Percentiles rank a stretch among this genome's conserved stretches.
phyloP scores from a whole-genome alignment of 2,329 filamentous ascomycete genomes.

The Fusarium liriodendri region DNA sequence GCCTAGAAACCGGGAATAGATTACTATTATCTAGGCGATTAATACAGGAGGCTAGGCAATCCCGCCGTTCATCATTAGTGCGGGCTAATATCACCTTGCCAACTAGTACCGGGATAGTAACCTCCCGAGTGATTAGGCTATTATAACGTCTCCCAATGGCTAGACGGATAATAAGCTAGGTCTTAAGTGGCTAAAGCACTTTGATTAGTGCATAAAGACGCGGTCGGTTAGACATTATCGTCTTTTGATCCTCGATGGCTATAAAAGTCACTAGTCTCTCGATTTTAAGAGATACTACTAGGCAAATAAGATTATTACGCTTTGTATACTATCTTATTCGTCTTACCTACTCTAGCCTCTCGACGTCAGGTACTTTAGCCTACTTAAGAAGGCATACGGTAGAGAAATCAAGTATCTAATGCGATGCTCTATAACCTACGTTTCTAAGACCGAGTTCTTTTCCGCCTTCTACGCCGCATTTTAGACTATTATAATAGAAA shows the following conservation, averaged over 20 bases:
- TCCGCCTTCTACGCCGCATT: too few relatives aligned
- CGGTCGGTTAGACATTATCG: conserved; percentile 41
- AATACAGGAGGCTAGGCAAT: background rate
- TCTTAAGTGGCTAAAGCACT: conserved; percentile 50
- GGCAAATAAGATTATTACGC: conserved; percentile 49
- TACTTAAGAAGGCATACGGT: too few relatives aligned
- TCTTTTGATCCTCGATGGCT: conserved; percentile 51
- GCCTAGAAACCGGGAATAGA: background rate
- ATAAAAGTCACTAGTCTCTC: conserved; percentile 48
- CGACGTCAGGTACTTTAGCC: too few relatives aligned
- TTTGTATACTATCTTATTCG: background rate
- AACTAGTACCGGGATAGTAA: conserved; percentile 27
- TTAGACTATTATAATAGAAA: background rate
- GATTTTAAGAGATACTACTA: conserved; percentile 42
- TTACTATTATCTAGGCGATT: background rate
- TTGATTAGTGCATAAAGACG: conserved; percentile 45
- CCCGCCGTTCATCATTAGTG: background rate
- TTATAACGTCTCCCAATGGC: conserved; percentile 46
- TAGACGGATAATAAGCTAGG: conserved; percentile 49
- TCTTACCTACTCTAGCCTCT: background rate
- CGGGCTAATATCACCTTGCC: conserved; percentile 5
- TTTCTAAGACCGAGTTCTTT: too few relatives aligned
- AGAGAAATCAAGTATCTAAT: background rate
- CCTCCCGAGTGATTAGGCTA: conserved; percentile 43
- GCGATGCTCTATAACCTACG: background rate